Evolutionary conservation across 352 stramenopile species (phyloP).

Genomic region (Globisporangium nagaii): DNA sequence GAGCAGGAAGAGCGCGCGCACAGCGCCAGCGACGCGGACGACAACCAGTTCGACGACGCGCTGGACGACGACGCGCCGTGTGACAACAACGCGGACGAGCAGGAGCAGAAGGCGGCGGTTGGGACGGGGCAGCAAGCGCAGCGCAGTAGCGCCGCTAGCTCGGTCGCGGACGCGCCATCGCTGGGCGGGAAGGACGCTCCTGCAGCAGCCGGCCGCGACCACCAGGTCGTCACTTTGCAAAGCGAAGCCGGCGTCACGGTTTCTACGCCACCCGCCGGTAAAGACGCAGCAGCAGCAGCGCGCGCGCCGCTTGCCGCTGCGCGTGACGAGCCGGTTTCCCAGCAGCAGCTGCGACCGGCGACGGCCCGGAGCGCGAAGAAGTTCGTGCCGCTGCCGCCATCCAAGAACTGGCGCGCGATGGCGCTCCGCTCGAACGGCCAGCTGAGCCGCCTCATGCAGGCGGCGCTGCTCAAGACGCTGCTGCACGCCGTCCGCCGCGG

Average conservation of each 20-base stretch:
- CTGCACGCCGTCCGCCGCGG: slow-evolving; percentile 74
- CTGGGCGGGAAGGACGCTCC: too few relatives aligned
- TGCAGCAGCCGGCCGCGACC: background rate
- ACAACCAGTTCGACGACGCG: slow-evolving; percentile 13
- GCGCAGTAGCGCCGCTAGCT: background rate
- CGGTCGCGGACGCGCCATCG: background rate
- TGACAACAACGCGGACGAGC: background rate
- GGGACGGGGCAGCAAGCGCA: background rate
- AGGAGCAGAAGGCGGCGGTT: background rate
- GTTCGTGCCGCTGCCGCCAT: slow-evolving; percentile 41
- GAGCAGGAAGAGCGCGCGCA: background rate
- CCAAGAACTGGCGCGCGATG: slow-evolving; percentile 39
- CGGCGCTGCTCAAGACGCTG: slow-evolving; percentile 78
- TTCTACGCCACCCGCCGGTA: background rate
- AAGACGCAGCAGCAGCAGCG: background rate
- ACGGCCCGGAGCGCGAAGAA: slow-evolving; percentile 17
- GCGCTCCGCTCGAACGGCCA: slow-evolving; percentile 58
- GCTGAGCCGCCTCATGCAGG: slow-evolving; percentile 73
- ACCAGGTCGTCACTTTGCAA: background rate
- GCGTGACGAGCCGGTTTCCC: too few relatives aligned
- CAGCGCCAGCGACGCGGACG: background rate
- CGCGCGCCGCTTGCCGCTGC: too few relatives aligned
- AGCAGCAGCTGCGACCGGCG: slow-evolving; percentile 1
- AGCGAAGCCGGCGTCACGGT: background rate
- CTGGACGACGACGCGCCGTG: background rate